These are phyloP conservation scores for Plenodomus tracheiphilus DNA, from an alignment of 2,329 filamentous ascomycete species.

Conservation along the genomic window DNA sequence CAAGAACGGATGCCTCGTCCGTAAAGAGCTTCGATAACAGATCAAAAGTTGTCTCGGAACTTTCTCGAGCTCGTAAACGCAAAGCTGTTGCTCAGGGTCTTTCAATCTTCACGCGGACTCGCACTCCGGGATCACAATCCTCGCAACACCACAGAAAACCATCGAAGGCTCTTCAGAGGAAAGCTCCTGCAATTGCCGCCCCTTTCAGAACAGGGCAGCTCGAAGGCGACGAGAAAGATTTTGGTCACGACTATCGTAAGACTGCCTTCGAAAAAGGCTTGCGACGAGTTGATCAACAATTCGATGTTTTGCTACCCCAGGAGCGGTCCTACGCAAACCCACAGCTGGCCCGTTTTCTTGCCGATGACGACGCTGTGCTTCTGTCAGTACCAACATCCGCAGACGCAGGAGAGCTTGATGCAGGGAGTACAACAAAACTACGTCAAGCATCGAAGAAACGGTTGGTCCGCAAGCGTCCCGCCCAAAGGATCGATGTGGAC, in stretches of 20 bases:
- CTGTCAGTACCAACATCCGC: slow-evolving; percentile 20
- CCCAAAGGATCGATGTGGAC: slow-evolving; percentile 53
- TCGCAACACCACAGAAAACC: slow-evolving; percentile 2
- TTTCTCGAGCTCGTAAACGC: neutral
- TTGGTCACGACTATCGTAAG: slow-evolving; percentile 38
- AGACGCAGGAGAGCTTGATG: slow-evolving; percentile 16
- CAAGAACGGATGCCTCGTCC: slow-evolving; percentile 11
- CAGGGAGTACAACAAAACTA: neutral
- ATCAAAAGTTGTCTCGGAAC: slow-evolving; percentile 1
- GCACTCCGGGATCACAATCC: neutral
- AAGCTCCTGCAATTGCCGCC: neutral
- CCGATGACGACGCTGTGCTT: slow-evolving; percentile 31
- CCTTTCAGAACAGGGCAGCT: slow-evolving; percentile 45
- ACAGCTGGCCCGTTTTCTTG: slow-evolving; percentile 38
- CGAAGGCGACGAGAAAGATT: slow-evolving; percentile 47
- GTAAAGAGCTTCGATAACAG: slow-evolving; percentile 1
- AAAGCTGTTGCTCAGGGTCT: slow-evolving; percentile 10
- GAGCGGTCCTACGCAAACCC: slow-evolving; percentile 26
- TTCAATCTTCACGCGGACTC: slow-evolving; percentile 13
- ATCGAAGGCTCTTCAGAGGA: neutral
- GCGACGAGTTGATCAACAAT: slow-evolving; percentile 33
- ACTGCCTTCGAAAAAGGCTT: slow-evolving; percentile 44
- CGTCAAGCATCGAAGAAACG: slow-evolving; percentile 21
- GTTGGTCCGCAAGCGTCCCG: slow-evolving; percentile 42
- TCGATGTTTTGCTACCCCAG: slow-evolving; percentile 10